phyloP scores from a whole-genome alignment of 148 eudicot genomes.

The Selenicereus undatus region DNA sequence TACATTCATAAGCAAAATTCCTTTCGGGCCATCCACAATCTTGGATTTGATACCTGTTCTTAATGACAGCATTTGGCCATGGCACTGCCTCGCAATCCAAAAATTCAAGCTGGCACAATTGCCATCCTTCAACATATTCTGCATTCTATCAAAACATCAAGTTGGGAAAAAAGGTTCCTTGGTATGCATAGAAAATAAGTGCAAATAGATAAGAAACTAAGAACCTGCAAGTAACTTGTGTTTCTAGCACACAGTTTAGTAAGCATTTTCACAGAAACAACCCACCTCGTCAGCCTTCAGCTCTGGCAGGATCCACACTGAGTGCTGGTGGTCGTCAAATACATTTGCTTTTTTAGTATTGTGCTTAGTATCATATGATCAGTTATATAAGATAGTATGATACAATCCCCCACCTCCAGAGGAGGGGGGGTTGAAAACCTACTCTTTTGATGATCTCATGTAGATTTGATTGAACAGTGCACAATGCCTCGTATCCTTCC shows the following conservation, averaged over 20 bases:
- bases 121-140: constrained; percentile 73
- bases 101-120: constrained; percentile 82
- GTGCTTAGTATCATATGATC: no score
- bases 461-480: neutral
- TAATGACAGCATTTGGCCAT: constrained; percentile 55
- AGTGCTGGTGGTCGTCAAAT: neutral
- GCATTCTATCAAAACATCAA: constrained; percentile 25
- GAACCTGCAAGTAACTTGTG: neutral
- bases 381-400: no score
- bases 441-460: no score
- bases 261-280: neutral
- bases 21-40: constrained; percentile 76
- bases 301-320: neutral
- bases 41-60: constrained; percentile 48
- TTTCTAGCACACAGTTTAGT: neutral
- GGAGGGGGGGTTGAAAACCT: no score
- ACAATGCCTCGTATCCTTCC: neutral
- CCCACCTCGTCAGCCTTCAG: neutral
- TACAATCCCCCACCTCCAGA: no score
- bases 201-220: neutral
- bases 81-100: constrained; percentile 84
- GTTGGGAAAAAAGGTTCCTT: neutral
- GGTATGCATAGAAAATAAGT: neutral
- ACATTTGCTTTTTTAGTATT: no score
- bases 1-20: constrained; percentile 81